These are phyloP conservation scores for Globisporangium cystogenes DNA, from an alignment of 352 stramenopile genomes.

Conservation along the genomic window DNA sequence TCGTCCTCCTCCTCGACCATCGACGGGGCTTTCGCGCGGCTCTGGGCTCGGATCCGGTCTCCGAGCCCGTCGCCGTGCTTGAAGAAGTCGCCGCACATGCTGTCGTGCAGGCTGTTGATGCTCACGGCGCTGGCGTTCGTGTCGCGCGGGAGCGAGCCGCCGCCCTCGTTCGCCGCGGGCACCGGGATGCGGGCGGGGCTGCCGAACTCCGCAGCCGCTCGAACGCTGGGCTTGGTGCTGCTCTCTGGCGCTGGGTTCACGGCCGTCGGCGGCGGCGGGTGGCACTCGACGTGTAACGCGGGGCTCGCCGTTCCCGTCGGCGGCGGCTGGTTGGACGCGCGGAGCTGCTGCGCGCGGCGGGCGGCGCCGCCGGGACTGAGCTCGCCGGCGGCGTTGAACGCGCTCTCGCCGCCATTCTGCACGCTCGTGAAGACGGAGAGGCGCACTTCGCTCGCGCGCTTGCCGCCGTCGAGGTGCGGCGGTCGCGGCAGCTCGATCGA, in stretches of 20 bases:
- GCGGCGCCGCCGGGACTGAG: constrained; percentile 3
- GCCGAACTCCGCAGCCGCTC: background rate
- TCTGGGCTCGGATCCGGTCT: constrained; percentile 5
- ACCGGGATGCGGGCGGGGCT: background rate
- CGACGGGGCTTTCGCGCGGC: constrained; percentile 4
- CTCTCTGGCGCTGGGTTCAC: constrained; percentile 6
- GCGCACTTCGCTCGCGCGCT: constrained; percentile 2
- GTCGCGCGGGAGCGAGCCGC: constrained; percentile 10
- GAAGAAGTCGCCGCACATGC: constrained; percentile 14
- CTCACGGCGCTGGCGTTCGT: constrained; percentile 12
- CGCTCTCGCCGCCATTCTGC: constrained; percentile 9
- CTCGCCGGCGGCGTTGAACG: constrained; percentile 6
- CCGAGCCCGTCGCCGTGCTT: constrained; percentile 15
- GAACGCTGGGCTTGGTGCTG: constrained; percentile 1
- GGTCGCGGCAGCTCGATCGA: constrained; percentile 16
- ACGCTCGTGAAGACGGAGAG: constrained; percentile 13
- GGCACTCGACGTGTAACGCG: constrained; percentile 9
- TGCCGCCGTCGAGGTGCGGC: background rate
- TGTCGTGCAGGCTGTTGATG: constrained; percentile 19
- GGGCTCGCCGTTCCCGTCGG: constrained; percentile 6
- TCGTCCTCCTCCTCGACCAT: constrained; percentile 16
- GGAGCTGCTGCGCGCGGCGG: constrained; percentile 5
- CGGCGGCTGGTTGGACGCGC: constrained; percentile 10
- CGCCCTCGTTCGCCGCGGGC: background rate
- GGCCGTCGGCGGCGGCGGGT: background rate